These are phyloP conservation scores for Parmelia sp. DNA, from an alignment of 495 filamentous ascomycete genomes.

Conservation along the genomic window DNA sequence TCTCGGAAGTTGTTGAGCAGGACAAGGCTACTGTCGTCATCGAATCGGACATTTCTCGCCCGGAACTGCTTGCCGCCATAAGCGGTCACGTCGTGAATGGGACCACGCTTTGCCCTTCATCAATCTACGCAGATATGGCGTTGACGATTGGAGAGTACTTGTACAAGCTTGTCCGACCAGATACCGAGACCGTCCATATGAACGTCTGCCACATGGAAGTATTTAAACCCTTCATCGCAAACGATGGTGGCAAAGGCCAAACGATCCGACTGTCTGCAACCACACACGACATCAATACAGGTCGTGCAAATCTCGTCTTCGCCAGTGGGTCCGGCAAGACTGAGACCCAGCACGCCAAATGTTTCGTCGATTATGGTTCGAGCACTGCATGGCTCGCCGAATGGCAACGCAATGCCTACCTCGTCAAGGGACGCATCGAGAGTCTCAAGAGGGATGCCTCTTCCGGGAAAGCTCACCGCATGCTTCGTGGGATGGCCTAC, in stretches of 20 bases:
- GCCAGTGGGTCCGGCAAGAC: slow-evolving; percentile 28
- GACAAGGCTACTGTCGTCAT: slow-evolving; percentile 48
- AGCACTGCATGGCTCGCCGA: slow-evolving; percentile 44
- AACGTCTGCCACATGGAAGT: slow-evolving; percentile 56
- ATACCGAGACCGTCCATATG: slow-evolving; percentile 41
- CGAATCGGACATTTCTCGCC: slow-evolving; percentile 51
- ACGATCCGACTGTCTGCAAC: slow-evolving; percentile 41
- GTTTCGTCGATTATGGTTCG: slow-evolving; percentile 44
- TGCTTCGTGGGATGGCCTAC: slow-evolving; percentile 68
- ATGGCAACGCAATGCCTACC: slow-evolving; percentile 50
- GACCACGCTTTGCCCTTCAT: slow-evolving; percentile 33
- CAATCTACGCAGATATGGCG: slow-evolving; percentile 46
- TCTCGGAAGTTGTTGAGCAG: slow-evolving; percentile 47
- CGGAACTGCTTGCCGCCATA: slow-evolving; percentile 46
- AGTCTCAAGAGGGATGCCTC: slow-evolving; percentile 46
- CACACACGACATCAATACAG: slow-evolving; percentile 38
- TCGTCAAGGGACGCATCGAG: slow-evolving; percentile 49
- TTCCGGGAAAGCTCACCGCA: slow-evolving; percentile 47
- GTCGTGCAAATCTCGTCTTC: slow-evolving; percentile 31
- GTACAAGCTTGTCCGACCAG: slow-evolving; percentile 38
- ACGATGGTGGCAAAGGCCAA: slow-evolving; percentile 40
- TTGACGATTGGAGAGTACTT: slow-evolving; percentile 43
- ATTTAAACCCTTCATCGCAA: slow-evolving; percentile 54
- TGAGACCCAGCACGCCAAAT: slow-evolving; percentile 44
- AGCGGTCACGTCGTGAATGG: slow-evolving; percentile 57